Percentiles rank a stretch among this genome's conserved stretches.
Evolutionary conservation across 106 monocot species (phyloP).

Genomic region (Allium cepa): DNA sequence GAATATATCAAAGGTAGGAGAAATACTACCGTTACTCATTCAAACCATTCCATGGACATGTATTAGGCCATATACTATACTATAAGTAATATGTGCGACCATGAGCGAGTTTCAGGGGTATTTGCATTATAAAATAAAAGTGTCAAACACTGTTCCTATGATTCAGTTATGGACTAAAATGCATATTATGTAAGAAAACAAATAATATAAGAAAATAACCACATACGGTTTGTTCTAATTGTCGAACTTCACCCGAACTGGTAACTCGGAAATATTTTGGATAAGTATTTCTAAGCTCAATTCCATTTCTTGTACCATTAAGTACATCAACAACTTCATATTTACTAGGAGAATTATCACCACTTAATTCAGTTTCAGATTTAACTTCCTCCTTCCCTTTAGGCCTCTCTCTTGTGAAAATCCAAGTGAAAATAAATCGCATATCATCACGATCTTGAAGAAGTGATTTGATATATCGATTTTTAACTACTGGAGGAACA

Average conservation of each 20-base stretch:
- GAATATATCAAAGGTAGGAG: too few species aligned
- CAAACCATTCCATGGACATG: too few species aligned
- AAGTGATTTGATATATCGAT: slow-evolving; percentile 48
- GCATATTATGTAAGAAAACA: not conserved
- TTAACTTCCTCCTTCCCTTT: slow-evolving; percentile 96
- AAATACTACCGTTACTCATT: too few species aligned
- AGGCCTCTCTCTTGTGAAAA: slow-evolving; percentile 85
- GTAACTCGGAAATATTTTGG: slow-evolving; percentile 84
- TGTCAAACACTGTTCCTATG: too few species aligned
- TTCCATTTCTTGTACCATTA: slow-evolving; percentile 53
- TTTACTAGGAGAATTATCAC: slow-evolving; percentile 16
- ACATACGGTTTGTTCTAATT: slow-evolving; percentile 70
- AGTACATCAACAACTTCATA: slow-evolving; percentile 53
- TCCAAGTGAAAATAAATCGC: slow-evolving; percentile 67
- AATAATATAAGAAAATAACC: slow-evolving; percentile 2
- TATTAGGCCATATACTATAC: too few species aligned
- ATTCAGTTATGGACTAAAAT: too few species aligned
- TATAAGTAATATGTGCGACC: too few species aligned
- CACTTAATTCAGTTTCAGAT: slow-evolving; percentile 39
- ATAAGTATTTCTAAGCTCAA: slow-evolving; percentile 60
- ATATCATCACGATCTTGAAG: slow-evolving; percentile 6
- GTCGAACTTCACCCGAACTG: slow-evolving; percentile 92
- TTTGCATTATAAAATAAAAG: too few species aligned
- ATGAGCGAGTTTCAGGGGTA: too few species aligned
- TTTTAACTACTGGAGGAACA: slow-evolving; percentile 63